phyloP scores from a whole-genome alignment of 1,284 basidiomycete species.

The Coniferiporia sulphurascens region DNA sequence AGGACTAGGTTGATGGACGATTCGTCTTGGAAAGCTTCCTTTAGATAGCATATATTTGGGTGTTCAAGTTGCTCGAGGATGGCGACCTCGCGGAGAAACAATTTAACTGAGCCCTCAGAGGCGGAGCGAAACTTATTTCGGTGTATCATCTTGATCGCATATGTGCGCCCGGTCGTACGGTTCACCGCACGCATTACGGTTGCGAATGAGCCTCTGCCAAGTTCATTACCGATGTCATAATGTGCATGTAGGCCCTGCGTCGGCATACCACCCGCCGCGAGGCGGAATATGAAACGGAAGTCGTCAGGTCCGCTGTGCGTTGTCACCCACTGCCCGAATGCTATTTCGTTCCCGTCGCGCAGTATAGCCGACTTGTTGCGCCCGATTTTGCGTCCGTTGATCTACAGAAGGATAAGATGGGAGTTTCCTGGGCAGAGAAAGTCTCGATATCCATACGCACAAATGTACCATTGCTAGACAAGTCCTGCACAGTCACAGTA shows the following conservation, averaged over 20 bases:
- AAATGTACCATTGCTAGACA: slow-evolving; percentile 82
- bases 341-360: slow-evolving; percentile 77
- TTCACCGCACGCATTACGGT: slow-evolving; percentile 69
- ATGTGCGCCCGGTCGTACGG: slow-evolving; percentile 54
- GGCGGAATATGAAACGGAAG: slow-evolving; percentile 54
- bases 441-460: slow-evolving; percentile 41
- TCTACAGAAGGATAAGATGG: slow-evolving; percentile 37
- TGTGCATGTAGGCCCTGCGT: slow-evolving; percentile 50
- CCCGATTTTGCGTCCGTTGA: slow-evolving; percentile 66
- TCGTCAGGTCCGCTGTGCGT: slow-evolving; percentile 50
- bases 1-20: slow-evolving; percentile 71
- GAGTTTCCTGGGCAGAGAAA: background rate
- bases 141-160: slow-evolving; percentile 75
- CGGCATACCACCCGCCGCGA: slow-evolving; percentile 45
- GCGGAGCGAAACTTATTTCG: slow-evolving; percentile 36
- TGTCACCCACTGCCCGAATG: slow-evolving; percentile 58
- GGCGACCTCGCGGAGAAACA: slow-evolving; percentile 71
- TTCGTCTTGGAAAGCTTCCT: slow-evolving; percentile 72
- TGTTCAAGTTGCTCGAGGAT: slow-evolving; percentile 76
- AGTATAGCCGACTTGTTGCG: slow-evolving; percentile 54
- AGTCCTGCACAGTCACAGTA: slow-evolving; percentile 63
- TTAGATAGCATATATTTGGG: slow-evolving; percentile 75
- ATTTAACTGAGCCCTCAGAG: slow-evolving; percentile 33
- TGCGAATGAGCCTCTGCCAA: slow-evolving; percentile 80
- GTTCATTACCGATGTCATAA: slow-evolving; percentile 61